phyloP scores from a whole-genome alignment of 768 basidiomycete genomes.

The Auriscalpium vulgare region DNA sequence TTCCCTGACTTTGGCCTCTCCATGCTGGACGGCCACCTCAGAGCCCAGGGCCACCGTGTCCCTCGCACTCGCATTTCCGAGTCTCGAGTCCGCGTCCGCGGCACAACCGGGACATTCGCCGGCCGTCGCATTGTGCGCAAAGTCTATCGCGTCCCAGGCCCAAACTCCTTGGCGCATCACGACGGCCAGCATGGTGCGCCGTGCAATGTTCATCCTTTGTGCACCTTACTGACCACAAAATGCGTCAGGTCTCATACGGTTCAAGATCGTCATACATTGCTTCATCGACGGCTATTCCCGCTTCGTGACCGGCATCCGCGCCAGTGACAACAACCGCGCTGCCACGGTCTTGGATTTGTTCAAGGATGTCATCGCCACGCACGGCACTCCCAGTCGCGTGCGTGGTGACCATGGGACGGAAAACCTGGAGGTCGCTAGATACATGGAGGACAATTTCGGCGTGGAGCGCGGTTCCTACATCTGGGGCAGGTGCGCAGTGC shows the following conservation, averaged over 20 bases:
- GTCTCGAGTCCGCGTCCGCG: conserved; percentile 15
- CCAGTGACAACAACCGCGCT: conserved; percentile 22
- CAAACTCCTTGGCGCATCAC: conserved; percentile 19
- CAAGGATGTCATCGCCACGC: too few species aligned
- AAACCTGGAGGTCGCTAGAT: conserved; percentile 18
- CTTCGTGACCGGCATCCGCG: conserved; percentile 17
- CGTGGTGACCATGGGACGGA: conserved; percentile 22
- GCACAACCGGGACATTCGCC: conserved; percentile 10
- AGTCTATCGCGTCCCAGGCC: conserved; percentile 16
- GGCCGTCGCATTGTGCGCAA: conserved; percentile 5
- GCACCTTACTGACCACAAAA: not conserved
- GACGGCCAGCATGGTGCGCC: conserved; percentile 24
- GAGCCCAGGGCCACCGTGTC: conserved; percentile 11
- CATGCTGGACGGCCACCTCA: conserved; percentile 16
- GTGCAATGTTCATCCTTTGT: not conserved
- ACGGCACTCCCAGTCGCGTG: conserved; percentile 15
- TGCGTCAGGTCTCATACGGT: conserved; percentile 18
- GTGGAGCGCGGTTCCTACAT: conserved; percentile 20
- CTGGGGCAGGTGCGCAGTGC: conserved; percentile 20
- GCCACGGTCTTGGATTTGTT: conserved; percentile 6
- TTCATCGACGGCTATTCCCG: conserved; percentile 23
- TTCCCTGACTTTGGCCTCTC: conserved; percentile 16
- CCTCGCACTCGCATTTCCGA: conserved; percentile 3
- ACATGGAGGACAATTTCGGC: conserved; percentile 18
- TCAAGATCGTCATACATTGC: conserved; percentile 23